phyloP scores from a whole-genome alignment of 202 grass and related monocot species.

The Thinopyrum obtusiflorum region DNA sequence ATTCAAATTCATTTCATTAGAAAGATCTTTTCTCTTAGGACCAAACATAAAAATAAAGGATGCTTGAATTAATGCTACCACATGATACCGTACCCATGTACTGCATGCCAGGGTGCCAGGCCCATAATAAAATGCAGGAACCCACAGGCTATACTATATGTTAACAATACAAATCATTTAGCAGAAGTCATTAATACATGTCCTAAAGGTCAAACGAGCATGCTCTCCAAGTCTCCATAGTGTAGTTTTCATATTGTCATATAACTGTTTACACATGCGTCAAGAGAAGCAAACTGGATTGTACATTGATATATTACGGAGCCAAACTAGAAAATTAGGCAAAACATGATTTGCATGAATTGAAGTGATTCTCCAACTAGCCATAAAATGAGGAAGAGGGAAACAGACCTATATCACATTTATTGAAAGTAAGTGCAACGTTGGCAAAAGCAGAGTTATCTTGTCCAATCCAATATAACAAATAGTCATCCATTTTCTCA shows the following conservation, averaged over 20 bases:
- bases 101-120: not conserved
- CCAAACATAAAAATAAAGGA: not conserved
- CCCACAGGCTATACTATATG: not conserved
- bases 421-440: conserved; percentile 88
- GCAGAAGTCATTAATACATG: not conserved
- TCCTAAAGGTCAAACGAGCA: conserved; percentile 17
- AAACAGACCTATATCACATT: conserved; percentile 77
- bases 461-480: conserved; percentile 85
- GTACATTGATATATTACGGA: not conserved
- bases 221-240: not conserved
- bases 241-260: not conserved
- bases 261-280: not conserved
- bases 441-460: conserved; percentile 89
- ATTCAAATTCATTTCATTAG: conserved; percentile 10
- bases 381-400: conserved; percentile 29
- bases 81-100: not conserved
- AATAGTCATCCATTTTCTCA: conserved; percentile 69
- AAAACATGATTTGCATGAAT: conserved; percentile 1
- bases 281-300: conserved; percentile 1
- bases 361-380: not conserved
- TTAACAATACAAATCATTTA: not conserved
- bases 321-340: not conserved
- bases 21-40: conserved; percentile 7
- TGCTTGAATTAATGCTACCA: conserved; percentile 6
- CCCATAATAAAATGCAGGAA: not conserved